Evolutionary conservation across 768 basidiomycete genomes (phyloP).

Genomic region (Boletus rubroflammeus): DNA sequence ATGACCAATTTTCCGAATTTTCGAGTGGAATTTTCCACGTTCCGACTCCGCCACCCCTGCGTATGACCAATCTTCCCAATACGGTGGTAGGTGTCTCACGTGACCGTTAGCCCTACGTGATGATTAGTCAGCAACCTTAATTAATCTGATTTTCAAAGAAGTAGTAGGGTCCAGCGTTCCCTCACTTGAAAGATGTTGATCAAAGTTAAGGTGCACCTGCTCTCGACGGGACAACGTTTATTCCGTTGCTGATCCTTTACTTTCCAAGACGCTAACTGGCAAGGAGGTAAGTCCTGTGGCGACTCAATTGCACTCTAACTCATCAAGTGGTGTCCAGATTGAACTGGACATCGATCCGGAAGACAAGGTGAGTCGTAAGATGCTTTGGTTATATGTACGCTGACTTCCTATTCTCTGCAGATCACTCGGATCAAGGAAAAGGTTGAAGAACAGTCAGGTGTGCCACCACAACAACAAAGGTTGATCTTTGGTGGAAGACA

Average conservation of each 20-base stretch:
- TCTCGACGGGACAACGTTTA: not conserved
- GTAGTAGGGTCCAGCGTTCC: not conserved
- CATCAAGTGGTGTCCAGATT: constrained; percentile 49
- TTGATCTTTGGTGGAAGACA: constrained; percentile 91
- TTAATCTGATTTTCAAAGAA: not conserved
- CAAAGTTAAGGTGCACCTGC: constrained; percentile 21
- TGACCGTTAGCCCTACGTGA: not conserved
- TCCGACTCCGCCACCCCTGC: too few relatives aligned
- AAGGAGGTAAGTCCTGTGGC: constrained; percentile 68
- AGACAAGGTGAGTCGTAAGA: constrained; percentile 58
- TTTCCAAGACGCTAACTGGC: constrained; percentile 62
- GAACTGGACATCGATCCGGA: constrained; percentile 93
- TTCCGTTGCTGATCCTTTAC: not conserved
- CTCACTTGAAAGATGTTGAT: constrained; percentile 21
- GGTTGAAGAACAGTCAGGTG: constrained; percentile 97
- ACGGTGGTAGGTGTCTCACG: not conserved
- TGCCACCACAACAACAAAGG: constrained; percentile 93
- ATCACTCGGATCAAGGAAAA: constrained; percentile 94
- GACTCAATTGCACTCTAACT: not conserved
- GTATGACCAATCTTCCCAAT: too few relatives aligned
- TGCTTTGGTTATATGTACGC: not conserved
- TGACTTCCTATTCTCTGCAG: constrained; percentile 38
- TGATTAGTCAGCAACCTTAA: not conserved
- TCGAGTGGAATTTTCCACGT: too few relatives aligned
- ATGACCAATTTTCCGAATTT: too few relatives aligned